These are phyloP conservation scores for Paramecium octaurelia DNA, from an alignment of 73 alveolate species.

Conservation along the genomic window DNA sequence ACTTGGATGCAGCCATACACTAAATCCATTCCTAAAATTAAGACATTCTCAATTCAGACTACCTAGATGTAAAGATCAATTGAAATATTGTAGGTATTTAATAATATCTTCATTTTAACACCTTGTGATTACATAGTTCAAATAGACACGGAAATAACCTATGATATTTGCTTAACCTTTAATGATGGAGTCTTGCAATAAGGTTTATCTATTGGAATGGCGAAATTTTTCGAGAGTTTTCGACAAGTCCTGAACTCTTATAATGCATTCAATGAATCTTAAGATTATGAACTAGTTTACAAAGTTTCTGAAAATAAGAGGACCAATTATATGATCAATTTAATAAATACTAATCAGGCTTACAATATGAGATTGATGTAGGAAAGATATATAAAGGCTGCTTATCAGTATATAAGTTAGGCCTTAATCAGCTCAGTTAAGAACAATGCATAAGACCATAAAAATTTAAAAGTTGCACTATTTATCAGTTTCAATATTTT, in stretches of 20 bases:
- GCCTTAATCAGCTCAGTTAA: background rate
- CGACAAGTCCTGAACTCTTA: background rate
- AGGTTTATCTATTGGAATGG: slow-evolving; percentile 57
- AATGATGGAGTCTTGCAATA: slow-evolving; percentile 1
- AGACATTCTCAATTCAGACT: background rate
- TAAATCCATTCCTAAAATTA: background rate
- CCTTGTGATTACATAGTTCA: background rate
- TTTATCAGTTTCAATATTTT: slow-evolving; percentile 26
- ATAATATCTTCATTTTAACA: background rate
- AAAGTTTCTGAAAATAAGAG: background rate
- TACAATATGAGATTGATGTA: slow-evolving; percentile 17
- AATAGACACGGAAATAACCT: background rate
- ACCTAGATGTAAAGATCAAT: background rate
- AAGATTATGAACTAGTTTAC: background rate
- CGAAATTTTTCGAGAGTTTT: slow-evolving; percentile 36
- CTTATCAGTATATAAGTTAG: background rate
- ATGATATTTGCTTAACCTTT: background rate
- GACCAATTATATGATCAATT: background rate
- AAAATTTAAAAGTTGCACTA: background rate
- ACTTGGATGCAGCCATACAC: slow-evolving; percentile 11
- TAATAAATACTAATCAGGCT: background rate
- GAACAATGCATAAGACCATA: no score
- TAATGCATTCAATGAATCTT: background rate
- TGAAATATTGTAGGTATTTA: background rate
- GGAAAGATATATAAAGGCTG: background rate